These are phyloP conservation scores for Tolypocladium ovalisporum DNA, from an alignment of 2,329 filamentous ascomycete species.

Conservation along the genomic window DNA sequence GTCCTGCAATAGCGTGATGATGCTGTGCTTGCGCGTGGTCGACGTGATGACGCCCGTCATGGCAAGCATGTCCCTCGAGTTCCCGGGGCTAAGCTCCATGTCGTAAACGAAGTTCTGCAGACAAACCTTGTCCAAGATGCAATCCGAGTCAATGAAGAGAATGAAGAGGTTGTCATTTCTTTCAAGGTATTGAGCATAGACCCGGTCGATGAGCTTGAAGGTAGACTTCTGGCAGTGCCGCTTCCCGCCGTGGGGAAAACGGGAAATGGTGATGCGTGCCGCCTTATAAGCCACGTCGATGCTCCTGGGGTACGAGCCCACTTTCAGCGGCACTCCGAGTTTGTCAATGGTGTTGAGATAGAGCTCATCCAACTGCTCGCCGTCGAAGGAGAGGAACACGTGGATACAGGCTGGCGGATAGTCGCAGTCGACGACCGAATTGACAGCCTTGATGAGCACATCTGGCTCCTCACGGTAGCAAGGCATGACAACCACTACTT, in stretches of 20 bases:
- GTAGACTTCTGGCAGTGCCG: slow-evolving; percentile 88
- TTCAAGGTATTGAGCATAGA: slow-evolving; percentile 79
- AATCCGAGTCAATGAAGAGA: slow-evolving; percentile 95
- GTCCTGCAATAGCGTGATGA: slow-evolving; percentile 89
- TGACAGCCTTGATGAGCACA: slow-evolving; percentile 71
- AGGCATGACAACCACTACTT: slow-evolving; percentile 93
- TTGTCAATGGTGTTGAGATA: slow-evolving; percentile 79
- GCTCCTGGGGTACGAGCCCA: slow-evolving; percentile 73
- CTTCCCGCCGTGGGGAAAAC: slow-evolving; percentile 90
- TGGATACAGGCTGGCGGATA: slow-evolving; percentile 89
- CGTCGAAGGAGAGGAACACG: slow-evolving; percentile 91
- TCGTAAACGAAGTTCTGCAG: slow-evolving; percentile 98
- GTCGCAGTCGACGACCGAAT: slow-evolving; percentile 88
- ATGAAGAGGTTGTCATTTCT: slow-evolving; percentile 89
- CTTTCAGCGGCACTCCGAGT: slow-evolving; percentile 67
- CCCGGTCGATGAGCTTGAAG: slow-evolving; percentile 84
- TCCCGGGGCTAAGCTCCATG: slow-evolving; percentile 94
- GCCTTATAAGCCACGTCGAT: slow-evolving; percentile 81
- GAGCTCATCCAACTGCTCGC: slow-evolving; percentile 76
- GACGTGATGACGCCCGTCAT: slow-evolving; percentile 98
- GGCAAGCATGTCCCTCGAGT: slow-evolving; percentile 83
- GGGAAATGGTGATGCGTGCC: slow-evolving; percentile 78
- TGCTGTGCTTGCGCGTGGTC: slow-evolving; percentile 75
- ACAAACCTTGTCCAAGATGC: slow-evolving; percentile 82
- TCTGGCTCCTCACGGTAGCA: slow-evolving; percentile 88